Evolutionary conservation across 179 eudicot genomes (phyloP).

Genomic region (Carnegiea gigantea): DNA sequence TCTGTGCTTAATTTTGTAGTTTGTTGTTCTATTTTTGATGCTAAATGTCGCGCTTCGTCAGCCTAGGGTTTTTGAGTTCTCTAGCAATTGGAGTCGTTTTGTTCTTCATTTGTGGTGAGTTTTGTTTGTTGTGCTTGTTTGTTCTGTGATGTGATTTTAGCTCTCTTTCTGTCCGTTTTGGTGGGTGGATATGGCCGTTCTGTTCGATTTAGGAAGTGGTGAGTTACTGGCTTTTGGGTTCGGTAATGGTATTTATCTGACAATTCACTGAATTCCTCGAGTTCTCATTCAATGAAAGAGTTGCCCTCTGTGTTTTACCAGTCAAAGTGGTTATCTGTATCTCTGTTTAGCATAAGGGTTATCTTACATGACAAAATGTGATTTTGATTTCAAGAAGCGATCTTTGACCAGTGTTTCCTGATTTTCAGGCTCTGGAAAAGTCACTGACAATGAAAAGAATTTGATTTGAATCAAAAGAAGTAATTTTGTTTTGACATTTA

Average conservation of each 20-base stretch:
- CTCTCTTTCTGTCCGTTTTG: background rate
- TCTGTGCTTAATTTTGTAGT: slow-evolving; percentile 8
- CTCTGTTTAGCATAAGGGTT: background rate
- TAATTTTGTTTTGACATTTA: slow-evolving; percentile 16
- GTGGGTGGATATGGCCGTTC: background rate
- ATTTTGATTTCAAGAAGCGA: background rate
- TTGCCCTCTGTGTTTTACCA: background rate
- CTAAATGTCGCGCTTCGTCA: slow-evolving; percentile 18
- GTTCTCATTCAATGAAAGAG: background rate
- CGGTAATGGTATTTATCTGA: background rate
- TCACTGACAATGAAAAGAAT: slow-evolving; percentile 3
- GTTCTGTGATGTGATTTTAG: slow-evolving; percentile 6
- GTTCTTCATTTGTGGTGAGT: background rate
- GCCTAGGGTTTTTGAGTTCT: slow-evolving; percentile 18
- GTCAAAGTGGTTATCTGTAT: background rate
- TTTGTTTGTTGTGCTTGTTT: slow-evolving; percentile 6
- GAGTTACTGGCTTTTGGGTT: background rate
- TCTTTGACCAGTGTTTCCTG: background rate
- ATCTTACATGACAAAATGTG: background rate
- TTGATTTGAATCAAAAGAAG: slow-evolving; percentile 1
- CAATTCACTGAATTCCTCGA: background rate
- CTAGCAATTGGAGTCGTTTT: background rate
- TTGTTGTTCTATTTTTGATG: slow-evolving; percentile 6
- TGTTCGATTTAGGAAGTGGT: background rate
- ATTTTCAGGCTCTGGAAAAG: slow-evolving; percentile 10